These are phyloP conservation scores for Suhomyces taliae DNA, from an alignment of 1,139 yeast genomes.

Conservation along the genomic window DNA sequence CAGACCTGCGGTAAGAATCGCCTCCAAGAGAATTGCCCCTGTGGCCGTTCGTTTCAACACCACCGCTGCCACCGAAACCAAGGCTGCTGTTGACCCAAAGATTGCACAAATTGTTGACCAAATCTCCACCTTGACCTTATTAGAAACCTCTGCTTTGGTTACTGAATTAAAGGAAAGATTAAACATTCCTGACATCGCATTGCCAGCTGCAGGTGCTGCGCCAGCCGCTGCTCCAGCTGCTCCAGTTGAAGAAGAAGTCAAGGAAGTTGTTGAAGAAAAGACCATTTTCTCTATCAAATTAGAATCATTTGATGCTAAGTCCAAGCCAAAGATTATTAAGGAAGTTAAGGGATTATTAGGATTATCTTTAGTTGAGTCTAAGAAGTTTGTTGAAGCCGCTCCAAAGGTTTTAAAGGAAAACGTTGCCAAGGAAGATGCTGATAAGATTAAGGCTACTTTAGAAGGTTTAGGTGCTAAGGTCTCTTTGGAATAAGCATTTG, in stretches of 20 bases:
- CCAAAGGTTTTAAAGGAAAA: slow-evolving; percentile 90
- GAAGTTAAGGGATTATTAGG: slow-evolving; percentile 93
- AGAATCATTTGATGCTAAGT: slow-evolving; percentile 90
- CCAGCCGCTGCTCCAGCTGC: slow-evolving; percentile 74
- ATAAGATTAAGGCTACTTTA: slow-evolving; percentile 85
- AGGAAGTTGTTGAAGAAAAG: slow-evolving; percentile 86
- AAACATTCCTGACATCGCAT: slow-evolving; percentile 89
- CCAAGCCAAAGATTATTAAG: slow-evolving; percentile 96
- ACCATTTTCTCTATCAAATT: slow-evolving; percentile 89
- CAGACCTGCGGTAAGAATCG: slow-evolving; percentile 39
- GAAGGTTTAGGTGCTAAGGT: slow-evolving; percentile 96
- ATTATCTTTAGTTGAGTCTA: slow-evolving; percentile 90
- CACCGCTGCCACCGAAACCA: slow-evolving; percentile 36
- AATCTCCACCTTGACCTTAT: slow-evolving; percentile 81
- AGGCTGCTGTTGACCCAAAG: slow-evolving; percentile 77
- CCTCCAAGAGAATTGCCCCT: slow-evolving; percentile 27
- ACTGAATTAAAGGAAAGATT: slow-evolving; percentile 80
- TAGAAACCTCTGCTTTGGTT: slow-evolving; percentile 86
- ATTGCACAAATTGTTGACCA: slow-evolving; percentile 85
- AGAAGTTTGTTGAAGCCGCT: slow-evolving; percentile 96
- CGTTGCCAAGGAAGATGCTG: slow-evolving; percentile 87
- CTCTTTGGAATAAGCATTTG: slow-evolving; percentile 64
- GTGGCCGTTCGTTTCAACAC: slow-evolving; percentile 53
- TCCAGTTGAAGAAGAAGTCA: slow-evolving; percentile 72
- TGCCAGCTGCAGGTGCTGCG: slow-evolving; percentile 69